A percentile compares a stretch with the other conserved stretches of the same genome.
phyloP scores from a whole-genome alignment of 73 alveolate species.

The Tetrahymena malaccensis region DNA sequence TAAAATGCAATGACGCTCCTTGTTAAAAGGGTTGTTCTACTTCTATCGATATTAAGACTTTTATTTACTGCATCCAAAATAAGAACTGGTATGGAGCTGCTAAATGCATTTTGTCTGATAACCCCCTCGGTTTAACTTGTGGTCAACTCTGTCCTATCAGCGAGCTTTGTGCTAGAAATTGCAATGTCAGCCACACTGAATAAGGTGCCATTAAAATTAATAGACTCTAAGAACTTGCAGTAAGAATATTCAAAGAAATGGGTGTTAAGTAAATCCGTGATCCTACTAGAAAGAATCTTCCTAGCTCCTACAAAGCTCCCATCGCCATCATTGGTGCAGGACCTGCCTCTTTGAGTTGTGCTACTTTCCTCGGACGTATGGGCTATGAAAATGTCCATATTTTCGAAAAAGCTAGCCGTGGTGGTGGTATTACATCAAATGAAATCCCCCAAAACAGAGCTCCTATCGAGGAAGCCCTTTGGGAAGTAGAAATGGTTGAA shows the following conservation, averaged over 20 bases:
- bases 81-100: slow-evolving; percentile 70
- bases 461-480: slow-evolving; percentile 42
- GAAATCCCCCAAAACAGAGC: slow-evolving; percentile 59
- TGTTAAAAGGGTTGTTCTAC: slow-evolving; percentile 62
- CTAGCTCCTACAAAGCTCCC: slow-evolving; percentile 39
- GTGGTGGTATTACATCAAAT: slow-evolving; percentile 51
- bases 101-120: slow-evolving; percentile 51
- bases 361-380: slow-evolving; percentile 56
- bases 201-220: slow-evolving; percentile 57
- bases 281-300: slow-evolving; percentile 38
- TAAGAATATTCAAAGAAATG: slow-evolving; percentile 52
- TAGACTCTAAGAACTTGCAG: slow-evolving; percentile 59
- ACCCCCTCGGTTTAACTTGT: slow-evolving; percentile 59
- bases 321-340: slow-evolving; percentile 62
- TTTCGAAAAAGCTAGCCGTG: slow-evolving; percentile 42
- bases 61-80: slow-evolving; percentile 52
- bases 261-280: slow-evolving; percentile 46
- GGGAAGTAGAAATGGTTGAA: slow-evolving; percentile 60
- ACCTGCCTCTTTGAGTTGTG: slow-evolving; percentile 54
- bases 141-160: slow-evolving; percentile 60
- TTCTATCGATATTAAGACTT: slow-evolving; percentile 50
- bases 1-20: slow-evolving; percentile 60
- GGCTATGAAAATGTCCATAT: slow-evolving; percentile 51
- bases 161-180: slow-evolving; percentile 57
- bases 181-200: slow-evolving; percentile 51